Evolutionary conservation across 2,329 filamentous ascomycete genomes (phyloP).

Genomic region (Pseudogymnoascus sp.): DNA sequence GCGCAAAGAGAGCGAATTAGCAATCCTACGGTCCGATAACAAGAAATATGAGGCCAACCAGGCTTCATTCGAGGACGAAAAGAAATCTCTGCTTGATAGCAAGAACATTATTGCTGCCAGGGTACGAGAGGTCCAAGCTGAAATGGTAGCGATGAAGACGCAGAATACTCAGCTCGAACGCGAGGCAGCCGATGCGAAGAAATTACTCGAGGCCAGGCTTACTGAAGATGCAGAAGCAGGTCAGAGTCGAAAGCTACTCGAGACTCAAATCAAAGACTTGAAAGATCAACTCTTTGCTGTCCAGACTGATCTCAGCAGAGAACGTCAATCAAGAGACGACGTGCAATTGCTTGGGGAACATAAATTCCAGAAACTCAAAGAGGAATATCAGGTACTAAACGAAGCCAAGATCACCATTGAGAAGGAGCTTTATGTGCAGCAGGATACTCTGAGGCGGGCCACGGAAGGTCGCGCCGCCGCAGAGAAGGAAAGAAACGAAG

Average conservation of each 20-base stretch:
- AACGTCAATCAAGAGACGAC: constrained; percentile 88
- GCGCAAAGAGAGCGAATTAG: constrained; percentile 87
- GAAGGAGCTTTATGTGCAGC: constrained; percentile 93
- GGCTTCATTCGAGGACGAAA: constrained; percentile 69
- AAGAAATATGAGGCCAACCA: constrained; percentile 77
- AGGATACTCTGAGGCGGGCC: constrained; percentile 79
- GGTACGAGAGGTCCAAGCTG: constrained; percentile 77
- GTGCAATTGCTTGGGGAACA: constrained; percentile 85
- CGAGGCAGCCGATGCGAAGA: constrained; percentile 82
- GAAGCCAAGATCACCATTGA: constrained; percentile 96
- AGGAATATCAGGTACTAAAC: constrained; percentile 79
- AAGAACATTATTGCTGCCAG: constrained; percentile 70
- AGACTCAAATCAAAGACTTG: constrained; percentile 78
- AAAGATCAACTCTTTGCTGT: constrained; percentile 78
- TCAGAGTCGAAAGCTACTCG: constrained; percentile 72
- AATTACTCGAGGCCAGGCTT: constrained; percentile 75
- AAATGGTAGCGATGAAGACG: constrained; percentile 76
- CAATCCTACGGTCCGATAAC: constrained; percentile 74
- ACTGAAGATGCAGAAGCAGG: constrained; percentile 81
- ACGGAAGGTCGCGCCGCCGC: constrained; percentile 71
- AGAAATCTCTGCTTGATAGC: constrained; percentile 58
- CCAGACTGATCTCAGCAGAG: constrained; percentile 81
- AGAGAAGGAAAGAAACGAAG: constrained; percentile 82
- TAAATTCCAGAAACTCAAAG: constrained; percentile 71
- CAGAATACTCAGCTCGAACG: constrained; percentile 78